Base-by-base conservation (phyloP, 306 rosid genomes). In the Dalbergia oliveri region DNA sequence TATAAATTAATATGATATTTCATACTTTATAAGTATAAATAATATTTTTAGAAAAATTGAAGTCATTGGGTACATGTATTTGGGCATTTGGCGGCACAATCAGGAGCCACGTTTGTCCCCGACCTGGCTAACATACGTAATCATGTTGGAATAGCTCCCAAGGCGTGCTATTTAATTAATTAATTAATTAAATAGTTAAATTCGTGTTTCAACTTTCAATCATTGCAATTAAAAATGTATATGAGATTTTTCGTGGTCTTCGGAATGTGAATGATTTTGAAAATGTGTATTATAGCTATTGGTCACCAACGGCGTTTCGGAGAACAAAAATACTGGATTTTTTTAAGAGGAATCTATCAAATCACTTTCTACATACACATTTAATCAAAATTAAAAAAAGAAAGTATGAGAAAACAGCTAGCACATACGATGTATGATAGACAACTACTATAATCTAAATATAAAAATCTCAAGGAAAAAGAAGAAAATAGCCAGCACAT, bases 131-230 rank as follows among this genome's bases (percentile, higher is more conserved):
- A 54, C 15, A 6, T 19, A 74, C 45, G 79, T 44, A 60, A 61
- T 74, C 79, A 75, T 62, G 33, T 75, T 60, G 39, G 9, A 45
- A 74, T 58, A 39, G 9, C 12, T 58, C 43, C 1, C 44, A 33
- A 50, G 54, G 70, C 79, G 56, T 75, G 79, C 35, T 62, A 50
- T 23, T 75, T 11, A 3, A 12, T 53, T 53, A 4, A 5, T 5
- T n/a, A 14, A 16, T 54, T 21, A 21, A 21, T 21, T 21, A 21
- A 21, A 21, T 21, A 47, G 53, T 47, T 59, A 60, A 14, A 41
- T 74, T 14, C 15, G 33, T 6, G 34, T 47, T 47, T 43, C 58
- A 61, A 26, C 49, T 75, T 75, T 75, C 80, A 75, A 62, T 62
- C 50, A 63, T 63, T 62, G 35, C 16, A 62, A 62, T 63, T 47